phyloP scores from a whole-genome alignment of 768 basidiomycete genomes.

The Tricholoma saponaceum region DNA sequence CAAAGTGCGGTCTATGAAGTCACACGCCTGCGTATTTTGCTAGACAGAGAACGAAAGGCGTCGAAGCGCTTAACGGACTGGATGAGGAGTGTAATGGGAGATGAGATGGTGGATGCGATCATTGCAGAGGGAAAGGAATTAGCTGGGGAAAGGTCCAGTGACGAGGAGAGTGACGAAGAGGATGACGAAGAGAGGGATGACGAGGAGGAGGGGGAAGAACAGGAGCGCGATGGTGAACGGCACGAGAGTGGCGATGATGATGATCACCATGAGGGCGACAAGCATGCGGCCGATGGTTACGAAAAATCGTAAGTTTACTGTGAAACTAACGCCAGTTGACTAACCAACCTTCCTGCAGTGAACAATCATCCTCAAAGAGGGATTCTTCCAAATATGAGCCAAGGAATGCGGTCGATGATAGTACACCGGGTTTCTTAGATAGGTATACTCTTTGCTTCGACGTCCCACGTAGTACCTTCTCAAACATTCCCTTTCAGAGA shows the following conservation, averaged over 20 bases:
- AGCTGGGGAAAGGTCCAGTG: not conserved
- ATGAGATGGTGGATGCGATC: not conserved
- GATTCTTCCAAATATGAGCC: not conserved
- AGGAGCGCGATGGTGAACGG: not conserved
- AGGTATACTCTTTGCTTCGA: not conserved
- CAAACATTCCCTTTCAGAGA: not conserved
- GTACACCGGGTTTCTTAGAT: not conserved
- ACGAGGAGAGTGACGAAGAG: slow-evolving; percentile 1
- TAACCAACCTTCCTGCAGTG: not conserved
- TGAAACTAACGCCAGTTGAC: not conserved
- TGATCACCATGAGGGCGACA: not conserved
- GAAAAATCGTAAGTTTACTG: not conserved
- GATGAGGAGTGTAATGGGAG: not conserved
- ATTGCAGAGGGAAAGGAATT: not conserved
- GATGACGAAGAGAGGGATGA: not conserved
- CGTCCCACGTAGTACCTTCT: not conserved
- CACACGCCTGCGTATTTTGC: not conserved
- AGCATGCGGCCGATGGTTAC: not conserved
- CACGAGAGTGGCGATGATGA: not conserved
- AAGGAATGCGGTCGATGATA: too few relatives aligned
- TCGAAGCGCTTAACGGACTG: not conserved
- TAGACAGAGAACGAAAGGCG: slow-evolving; percentile 4
- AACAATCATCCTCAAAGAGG: not conserved
- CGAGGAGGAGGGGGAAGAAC: not conserved
- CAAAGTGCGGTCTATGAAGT: slow-evolving; percentile 1